Evolutionary conservation across 495 filamentous ascomycete species (phyloP).

Genomic region (Usnea hakonensis): DNA sequence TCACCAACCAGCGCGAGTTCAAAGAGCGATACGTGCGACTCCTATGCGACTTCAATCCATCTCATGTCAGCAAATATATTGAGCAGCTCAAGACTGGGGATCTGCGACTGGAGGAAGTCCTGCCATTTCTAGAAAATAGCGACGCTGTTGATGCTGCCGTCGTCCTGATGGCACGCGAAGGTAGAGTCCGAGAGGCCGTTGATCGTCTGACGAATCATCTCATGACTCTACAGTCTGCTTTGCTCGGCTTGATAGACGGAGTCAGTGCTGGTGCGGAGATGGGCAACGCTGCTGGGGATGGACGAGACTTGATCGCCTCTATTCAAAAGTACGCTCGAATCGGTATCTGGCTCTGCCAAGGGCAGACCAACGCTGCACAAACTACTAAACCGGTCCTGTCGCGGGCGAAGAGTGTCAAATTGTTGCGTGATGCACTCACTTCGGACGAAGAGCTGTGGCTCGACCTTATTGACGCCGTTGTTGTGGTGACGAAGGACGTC

Average conservation of each 20-base stretch:
- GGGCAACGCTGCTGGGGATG: conserved; percentile 45
- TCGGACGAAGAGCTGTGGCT: conserved; percentile 84
- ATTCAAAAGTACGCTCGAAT: conserved; percentile 84
- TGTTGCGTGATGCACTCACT: conserved; percentile 55
- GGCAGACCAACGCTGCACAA: conserved; percentile 63
- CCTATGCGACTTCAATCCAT: conserved; percentile 75
- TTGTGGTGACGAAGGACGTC: conserved; percentile 66
- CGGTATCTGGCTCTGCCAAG: conserved; percentile 91
- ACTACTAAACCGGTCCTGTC: conserved; percentile 23
- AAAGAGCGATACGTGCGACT: conserved; percentile 82
- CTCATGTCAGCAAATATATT: conserved; percentile 80
- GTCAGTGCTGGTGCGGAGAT: conserved; percentile 48
- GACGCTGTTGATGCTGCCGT: conserved; percentile 92
- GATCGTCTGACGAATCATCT: conserved; percentile 73
- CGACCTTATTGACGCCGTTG: conserved; percentile 76
- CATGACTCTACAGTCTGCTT: conserved; percentile 64
- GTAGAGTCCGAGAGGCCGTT: conserved; percentile 77
- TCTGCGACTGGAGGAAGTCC: conserved; percentile 68
- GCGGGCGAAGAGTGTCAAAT: conserved; percentile 38
- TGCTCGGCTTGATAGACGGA: conserved; percentile 62
- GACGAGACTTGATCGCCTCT: conserved; percentile 56
- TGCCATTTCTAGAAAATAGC: conserved; percentile 80
- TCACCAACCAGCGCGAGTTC: conserved; percentile 42
- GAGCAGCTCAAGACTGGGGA: conserved; percentile 70
- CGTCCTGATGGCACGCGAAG: conserved; percentile 82